phyloP scores from a whole-genome alignment of 1,139 yeast genomes.

The Hyphopichia pseudoburtonii region DNA sequence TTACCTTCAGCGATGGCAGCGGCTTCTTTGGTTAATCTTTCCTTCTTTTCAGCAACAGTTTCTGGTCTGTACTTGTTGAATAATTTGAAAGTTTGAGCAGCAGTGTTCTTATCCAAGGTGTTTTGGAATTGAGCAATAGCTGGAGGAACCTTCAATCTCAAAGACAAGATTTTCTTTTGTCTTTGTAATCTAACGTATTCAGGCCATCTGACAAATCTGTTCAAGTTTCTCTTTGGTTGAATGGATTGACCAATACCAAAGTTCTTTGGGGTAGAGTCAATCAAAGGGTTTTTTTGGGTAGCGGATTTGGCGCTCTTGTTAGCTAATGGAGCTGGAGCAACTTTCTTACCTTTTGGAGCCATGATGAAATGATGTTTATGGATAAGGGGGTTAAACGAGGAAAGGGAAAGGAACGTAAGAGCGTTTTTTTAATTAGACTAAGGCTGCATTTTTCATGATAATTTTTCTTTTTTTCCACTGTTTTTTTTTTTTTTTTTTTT shows the following conservation, averaged over 20 bases:
- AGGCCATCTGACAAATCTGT: conserved; percentile 98
- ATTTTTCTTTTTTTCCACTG: conserved; percentile 1
- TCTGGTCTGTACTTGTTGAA: conserved; percentile 97
- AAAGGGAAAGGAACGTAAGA: background rate
- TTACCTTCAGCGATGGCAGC: conserved; percentile 94
- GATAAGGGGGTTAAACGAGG: conserved; percentile 1
- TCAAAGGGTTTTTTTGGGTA: conserved; percentile 66
- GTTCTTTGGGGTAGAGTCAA: conserved; percentile 86
- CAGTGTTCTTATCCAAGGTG: conserved; percentile 93
- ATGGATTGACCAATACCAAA: conserved; percentile 94
- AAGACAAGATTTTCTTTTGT: conserved; percentile 85
- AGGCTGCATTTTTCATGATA: background rate
- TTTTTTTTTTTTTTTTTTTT: background rate
- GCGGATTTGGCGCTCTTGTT: conserved; percentile 42
- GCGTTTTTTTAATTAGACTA: background rate
- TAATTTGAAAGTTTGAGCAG: conserved; percentile 87
- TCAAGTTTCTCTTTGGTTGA: conserved; percentile 94
- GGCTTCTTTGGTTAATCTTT: conserved; percentile 92
- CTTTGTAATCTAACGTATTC: conserved; percentile 93
- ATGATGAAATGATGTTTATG: conserved; percentile 22
- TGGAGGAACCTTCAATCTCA: conserved; percentile 95
- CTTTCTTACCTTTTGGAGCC: conserved; percentile 69
- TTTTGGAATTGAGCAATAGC: conserved; percentile 88
- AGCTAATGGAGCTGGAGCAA: conserved; percentile 88
- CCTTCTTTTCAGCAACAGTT: conserved; percentile 90